These are phyloP conservation scores for Pistacia vera DNA, from an alignment of 345 rosid species.

Conservation along the genomic window DNA sequence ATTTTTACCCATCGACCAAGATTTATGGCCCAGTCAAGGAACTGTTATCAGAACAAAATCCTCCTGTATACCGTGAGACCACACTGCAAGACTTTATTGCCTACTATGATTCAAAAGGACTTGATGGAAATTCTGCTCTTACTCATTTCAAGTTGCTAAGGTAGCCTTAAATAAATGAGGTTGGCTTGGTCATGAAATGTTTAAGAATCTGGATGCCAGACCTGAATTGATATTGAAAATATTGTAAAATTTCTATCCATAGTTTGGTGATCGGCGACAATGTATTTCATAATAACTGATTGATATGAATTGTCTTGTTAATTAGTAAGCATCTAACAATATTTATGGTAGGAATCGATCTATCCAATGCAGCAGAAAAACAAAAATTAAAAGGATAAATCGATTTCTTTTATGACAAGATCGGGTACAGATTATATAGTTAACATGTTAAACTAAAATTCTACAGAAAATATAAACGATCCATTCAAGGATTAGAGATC, in stretches of 20 bases:
- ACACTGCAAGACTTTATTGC: slow-evolving; percentile 26
- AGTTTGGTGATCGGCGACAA: not conserved
- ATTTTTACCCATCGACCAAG: not conserved
- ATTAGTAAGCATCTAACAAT: too few relatives aligned
- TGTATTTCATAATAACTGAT: too few relatives aligned
- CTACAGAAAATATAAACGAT: too few relatives aligned
- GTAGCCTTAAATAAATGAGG: not conserved
- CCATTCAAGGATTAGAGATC: too few relatives aligned
- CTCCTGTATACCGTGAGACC: slow-evolving; percentile 34
- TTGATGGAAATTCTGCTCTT: slow-evolving; percentile 43
- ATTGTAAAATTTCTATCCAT: not conserved
- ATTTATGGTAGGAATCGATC: too few relatives aligned
- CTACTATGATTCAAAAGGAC: slow-evolving; percentile 33
- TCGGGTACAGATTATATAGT: too few relatives aligned
- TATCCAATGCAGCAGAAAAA: too few relatives aligned
- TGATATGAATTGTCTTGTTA: too few relatives aligned
- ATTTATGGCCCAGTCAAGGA: slow-evolving; percentile 46
- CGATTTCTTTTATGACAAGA: too few relatives aligned
- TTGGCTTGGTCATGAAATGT: not conserved
- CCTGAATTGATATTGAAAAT: not conserved
- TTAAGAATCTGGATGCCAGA: not conserved
- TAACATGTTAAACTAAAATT: too few relatives aligned
- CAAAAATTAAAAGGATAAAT: too few relatives aligned
- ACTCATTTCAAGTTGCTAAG: slow-evolving; percentile 30
- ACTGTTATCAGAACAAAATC: slow-evolving; percentile 42